Evolutionary conservation across 257 asterid genomes (phyloP).

Genomic region (Leonotis leonurus): DNA sequence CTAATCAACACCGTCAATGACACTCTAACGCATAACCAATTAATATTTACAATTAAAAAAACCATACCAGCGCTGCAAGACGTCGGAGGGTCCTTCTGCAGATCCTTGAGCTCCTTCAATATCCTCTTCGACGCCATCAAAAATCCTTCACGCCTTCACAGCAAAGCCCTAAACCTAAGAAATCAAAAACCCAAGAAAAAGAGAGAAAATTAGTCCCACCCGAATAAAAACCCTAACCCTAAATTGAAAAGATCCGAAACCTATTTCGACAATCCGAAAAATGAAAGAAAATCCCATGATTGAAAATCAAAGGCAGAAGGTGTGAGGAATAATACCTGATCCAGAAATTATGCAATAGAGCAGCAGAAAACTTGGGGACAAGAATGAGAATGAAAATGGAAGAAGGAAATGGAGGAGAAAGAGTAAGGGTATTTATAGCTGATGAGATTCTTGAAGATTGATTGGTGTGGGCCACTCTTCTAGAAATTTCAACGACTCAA

Average conservation of each 20-base stretch:
- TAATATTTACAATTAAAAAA: neutral
- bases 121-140: conserved; percentile 42
- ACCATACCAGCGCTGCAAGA: conserved; percentile 46
- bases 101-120: conserved; percentile 43
- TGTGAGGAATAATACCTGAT: neutral
- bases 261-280: neutral
- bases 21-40: too few species aligned
- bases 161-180: conserved; percentile 16
- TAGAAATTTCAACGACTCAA: conserved; percentile 21
- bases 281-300: neutral
- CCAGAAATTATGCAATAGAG: neutral
- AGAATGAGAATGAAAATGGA: conserved; percentile 6
- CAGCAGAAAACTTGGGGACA: neutral
- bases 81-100: conserved; percentile 47
- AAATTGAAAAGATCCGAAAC: neutral
- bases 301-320: neutral
- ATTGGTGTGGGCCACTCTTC: conserved; percentile 14
- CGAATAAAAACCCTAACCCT: neutral
- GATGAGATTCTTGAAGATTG: conserved; percentile 4
- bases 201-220: neutral
- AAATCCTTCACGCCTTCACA: conserved; percentile 8
- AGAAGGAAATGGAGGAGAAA: neutral
- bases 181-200: neutral
- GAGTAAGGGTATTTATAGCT: conserved; percentile 3
- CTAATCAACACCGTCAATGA: too few species aligned